These are phyloP conservation scores for Dipteronia sinensis DNA, from an alignment of 345 rosid species.

Conservation along the genomic window DNA sequence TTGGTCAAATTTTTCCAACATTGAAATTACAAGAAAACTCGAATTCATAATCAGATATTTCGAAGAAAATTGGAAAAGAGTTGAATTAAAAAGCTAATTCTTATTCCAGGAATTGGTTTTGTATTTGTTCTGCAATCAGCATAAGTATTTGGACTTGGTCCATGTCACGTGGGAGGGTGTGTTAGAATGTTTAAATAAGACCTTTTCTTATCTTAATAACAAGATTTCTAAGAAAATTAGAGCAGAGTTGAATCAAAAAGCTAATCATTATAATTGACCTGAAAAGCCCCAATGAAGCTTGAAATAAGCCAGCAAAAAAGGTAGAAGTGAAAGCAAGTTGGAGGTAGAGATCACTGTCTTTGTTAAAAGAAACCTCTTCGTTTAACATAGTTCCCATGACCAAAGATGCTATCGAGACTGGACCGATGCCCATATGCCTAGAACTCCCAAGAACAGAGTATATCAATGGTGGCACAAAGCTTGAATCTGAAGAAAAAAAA, in stretches of 20 bases:
- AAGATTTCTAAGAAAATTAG: too few species aligned
- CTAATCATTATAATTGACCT: constrained; percentile 24
- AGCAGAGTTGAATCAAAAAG: too few species aligned
- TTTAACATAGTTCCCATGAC: constrained; percentile 44
- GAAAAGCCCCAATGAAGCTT: constrained; percentile 44
- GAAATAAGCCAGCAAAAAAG: constrained; percentile 48
- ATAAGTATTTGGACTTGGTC: too few species aligned
- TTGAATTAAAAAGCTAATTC: too few species aligned
- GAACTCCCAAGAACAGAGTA: constrained; percentile 60
- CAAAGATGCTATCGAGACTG: constrained; percentile 50
- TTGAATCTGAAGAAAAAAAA: constrained; percentile 35
- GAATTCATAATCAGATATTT: too few species aligned
- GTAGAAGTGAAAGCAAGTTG: constrained; percentile 50
- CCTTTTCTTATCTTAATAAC: too few species aligned
- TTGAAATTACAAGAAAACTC: too few species aligned
- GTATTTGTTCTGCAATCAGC: too few species aligned
- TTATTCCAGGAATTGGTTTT: too few species aligned
- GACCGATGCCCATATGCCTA: constrained; percentile 50
- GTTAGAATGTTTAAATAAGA: too few species aligned
- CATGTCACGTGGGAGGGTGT: too few species aligned
- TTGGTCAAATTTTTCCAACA: neutral
- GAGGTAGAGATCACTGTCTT: constrained; percentile 28
- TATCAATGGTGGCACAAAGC: constrained; percentile 60
- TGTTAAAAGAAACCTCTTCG: constrained; percentile 27
- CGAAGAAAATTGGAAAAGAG: too few species aligned